Base-by-base conservation (phyloP, 176 grass and related monocot genomes). In the Luzula sylvatica region DNA sequence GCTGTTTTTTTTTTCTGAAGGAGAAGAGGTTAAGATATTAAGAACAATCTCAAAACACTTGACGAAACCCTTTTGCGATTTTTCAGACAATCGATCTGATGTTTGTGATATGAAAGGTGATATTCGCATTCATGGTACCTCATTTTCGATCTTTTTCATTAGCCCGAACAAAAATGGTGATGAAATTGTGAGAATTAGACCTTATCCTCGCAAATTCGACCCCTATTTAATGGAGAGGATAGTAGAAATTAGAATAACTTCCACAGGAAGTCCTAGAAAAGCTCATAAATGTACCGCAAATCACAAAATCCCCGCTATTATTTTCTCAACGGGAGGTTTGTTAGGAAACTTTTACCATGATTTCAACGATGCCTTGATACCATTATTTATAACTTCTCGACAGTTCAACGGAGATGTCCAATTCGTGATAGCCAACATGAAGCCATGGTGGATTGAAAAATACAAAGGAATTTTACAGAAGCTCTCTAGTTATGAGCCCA, bases 361-460 rank as follows among this genome's bases (percentile, higher is more conserved):
- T 28, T 93, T 93, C 61, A 77, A 73, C 3, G 87, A 93, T 17
- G 76, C 81, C 38, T 58, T 93, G 20, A 57, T 93, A 11, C 87
- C 87, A 3, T 70, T 86, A 26, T 93, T 86, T 70, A 78, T 72
- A 18, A 86, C 87, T 3, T 73, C 77, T 1, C 65, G 45, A 25
- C 58, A 73, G 80, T 86, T 93, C 19, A 68, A 70, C 0, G 81
- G 87, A n/a, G 80, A 93, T 24, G 76, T 86, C 18, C 77, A 74
- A 55, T 72, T 94, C 20, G 52, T 82, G 15, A 62, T 82, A 22
- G 60, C 73, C 0, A 74, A 77, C 52, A 51, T 68, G 59, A 45
- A 65, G 0, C 73, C 74, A 3, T 86, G 76, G 81, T 94, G 77
- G 70, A 78, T 82, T 2, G 27, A 63, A 29, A 94, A 86, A 46